These are phyloP conservation scores for Rubia peregrina DNA, from an alignment of 305 asterid species.

Conservation along the genomic window DNA sequence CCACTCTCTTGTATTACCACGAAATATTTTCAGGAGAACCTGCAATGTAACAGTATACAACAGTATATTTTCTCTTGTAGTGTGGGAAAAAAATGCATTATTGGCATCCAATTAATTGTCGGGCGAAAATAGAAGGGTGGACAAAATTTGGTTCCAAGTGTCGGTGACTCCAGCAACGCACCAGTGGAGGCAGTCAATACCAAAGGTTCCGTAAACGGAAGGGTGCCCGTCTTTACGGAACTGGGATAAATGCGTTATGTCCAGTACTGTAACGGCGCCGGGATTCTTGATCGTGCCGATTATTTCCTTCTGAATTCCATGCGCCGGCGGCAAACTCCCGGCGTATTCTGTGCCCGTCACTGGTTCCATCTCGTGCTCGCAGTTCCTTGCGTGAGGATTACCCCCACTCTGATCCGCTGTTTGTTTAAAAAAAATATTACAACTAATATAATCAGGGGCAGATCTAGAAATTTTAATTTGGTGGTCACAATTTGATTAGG, in stretches of 20 bases:
- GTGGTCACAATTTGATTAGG: no score
- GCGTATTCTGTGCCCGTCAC: conserved; percentile 24
- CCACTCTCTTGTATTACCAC: no score
- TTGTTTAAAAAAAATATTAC: neutral
- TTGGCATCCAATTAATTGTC: neutral
- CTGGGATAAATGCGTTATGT: conserved; percentile 45
- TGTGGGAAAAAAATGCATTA: neutral
- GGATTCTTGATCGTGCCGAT: conserved; percentile 30
- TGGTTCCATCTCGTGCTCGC: conserved; percentile 29
- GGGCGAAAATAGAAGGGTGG: conserved; percentile 6
- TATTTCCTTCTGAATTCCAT: conserved; percentile 25
- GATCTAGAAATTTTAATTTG: no score
- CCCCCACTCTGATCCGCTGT: conserved; percentile 46
- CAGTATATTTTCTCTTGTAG: neutral
- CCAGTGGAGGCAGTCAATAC: conserved; percentile 54
- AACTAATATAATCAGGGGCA: no score
- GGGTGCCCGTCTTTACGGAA: conserved; percentile 61
- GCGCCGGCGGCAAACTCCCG: conserved; percentile 21
- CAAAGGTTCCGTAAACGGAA: conserved; percentile 28
- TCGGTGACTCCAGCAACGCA: conserved; percentile 60
- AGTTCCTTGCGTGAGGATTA: conserved; percentile 20
- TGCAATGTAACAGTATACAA: neutral
- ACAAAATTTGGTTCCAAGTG: conserved; percentile 43
- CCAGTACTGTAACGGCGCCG: conserved; percentile 23
- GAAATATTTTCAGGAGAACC: neutral